Evolutionary conservation across 495 filamentous ascomycete genomes (phyloP).

Genomic region (Neurospora africana): DNA sequence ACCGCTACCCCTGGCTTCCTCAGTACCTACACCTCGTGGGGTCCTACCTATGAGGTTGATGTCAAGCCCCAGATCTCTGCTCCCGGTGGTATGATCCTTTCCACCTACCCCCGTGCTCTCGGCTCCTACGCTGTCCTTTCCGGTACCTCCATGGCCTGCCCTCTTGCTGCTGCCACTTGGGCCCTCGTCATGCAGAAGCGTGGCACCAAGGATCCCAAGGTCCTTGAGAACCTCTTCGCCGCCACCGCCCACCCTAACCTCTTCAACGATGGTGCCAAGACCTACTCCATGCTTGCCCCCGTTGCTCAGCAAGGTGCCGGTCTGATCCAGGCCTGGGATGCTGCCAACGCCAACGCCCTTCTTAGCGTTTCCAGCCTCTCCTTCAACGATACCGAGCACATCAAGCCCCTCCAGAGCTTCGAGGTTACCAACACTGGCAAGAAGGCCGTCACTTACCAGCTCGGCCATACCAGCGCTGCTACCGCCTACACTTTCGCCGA

Average conservation of each 20-base stretch:
- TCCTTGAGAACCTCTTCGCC: slow-evolving; percentile 35
- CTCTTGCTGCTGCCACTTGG: slow-evolving; percentile 42
- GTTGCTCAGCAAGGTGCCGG: slow-evolving; percentile 48
- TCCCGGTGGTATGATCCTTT: slow-evolving; percentile 46
- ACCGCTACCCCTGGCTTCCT: slow-evolving; percentile 31
- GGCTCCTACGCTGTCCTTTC: slow-evolving; percentile 45
- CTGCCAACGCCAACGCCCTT: slow-evolving; percentile 42
- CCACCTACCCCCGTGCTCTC: slow-evolving; percentile 41
- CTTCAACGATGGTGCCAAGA: slow-evolving; percentile 37
- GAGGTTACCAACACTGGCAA: slow-evolving; percentile 42
- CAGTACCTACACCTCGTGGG: slow-evolving; percentile 45
- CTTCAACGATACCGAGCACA: slow-evolving; percentile 48
- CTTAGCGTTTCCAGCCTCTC: slow-evolving; percentile 43
- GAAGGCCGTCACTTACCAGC: slow-evolving; percentile 33
- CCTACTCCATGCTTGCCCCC: slow-evolving; percentile 35
- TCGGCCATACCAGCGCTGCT: slow-evolving; percentile 33
- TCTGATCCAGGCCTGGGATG: slow-evolving; percentile 46
- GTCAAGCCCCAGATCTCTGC: slow-evolving; percentile 44
- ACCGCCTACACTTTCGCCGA: slow-evolving; percentile 33
- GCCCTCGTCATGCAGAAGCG: slow-evolving; percentile 42
- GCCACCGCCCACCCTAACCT: slow-evolving; percentile 33
- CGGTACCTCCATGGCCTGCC: slow-evolving; percentile 53
- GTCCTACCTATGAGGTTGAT: slow-evolving; percentile 44
- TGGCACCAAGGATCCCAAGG: slow-evolving; percentile 36
- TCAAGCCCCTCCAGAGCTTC: slow-evolving; percentile 36